These are phyloP conservation scores for Glycine tomentella DNA, from an alignment of 306 rosid species.

Conservation along the genomic window DNA sequence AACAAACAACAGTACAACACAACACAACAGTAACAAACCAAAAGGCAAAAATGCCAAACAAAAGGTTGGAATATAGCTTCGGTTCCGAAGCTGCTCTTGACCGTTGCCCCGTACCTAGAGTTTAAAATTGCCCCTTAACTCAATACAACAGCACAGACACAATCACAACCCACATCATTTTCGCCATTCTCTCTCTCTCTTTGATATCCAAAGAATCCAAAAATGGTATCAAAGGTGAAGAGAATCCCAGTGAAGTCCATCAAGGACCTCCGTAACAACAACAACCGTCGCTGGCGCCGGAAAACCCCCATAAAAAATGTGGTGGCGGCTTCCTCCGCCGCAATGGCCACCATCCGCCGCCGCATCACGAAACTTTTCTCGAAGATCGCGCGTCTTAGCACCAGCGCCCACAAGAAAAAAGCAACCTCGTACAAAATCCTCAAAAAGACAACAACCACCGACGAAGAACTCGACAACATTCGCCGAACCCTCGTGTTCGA, in stretches of 20 bases:
- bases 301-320: slow-evolving; percentile 65
- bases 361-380: slow-evolving; percentile 78
- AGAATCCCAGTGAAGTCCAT: slow-evolving; percentile 60
- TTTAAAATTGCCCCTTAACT: slow-evolving; percentile 46
- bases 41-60: neutral
- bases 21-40: neutral
- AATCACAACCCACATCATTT: neutral
- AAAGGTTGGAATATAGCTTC: slow-evolving; percentile 50
- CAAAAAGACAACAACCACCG: slow-evolving; percentile 48
- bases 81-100: slow-evolving; percentile 68
- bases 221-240: slow-evolving; percentile 83
- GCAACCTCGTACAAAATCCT: slow-evolving; percentile 61
- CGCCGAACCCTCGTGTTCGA: slow-evolving; percentile 60
- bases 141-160: neutral
- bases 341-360: slow-evolving; percentile 72
- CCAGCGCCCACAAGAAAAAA: slow-evolving; percentile 49
- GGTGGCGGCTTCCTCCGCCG: slow-evolving; percentile 60
- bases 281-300: slow-evolving; percentile 61
- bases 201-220: neutral
- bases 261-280: slow-evolving; percentile 56
- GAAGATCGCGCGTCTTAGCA: slow-evolving; percentile 57
- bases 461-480: slow-evolving; percentile 6
- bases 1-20: neutral
- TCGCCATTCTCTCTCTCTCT: neutral
- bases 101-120: slow-evolving; percentile 81